A percentile compares a stretch with the other conserved stretches of the same genome.
phyloP scores from a whole-genome alignment of 2,329 filamentous ascomycete genomes.

The Raffaelea albimanens region DNA sequence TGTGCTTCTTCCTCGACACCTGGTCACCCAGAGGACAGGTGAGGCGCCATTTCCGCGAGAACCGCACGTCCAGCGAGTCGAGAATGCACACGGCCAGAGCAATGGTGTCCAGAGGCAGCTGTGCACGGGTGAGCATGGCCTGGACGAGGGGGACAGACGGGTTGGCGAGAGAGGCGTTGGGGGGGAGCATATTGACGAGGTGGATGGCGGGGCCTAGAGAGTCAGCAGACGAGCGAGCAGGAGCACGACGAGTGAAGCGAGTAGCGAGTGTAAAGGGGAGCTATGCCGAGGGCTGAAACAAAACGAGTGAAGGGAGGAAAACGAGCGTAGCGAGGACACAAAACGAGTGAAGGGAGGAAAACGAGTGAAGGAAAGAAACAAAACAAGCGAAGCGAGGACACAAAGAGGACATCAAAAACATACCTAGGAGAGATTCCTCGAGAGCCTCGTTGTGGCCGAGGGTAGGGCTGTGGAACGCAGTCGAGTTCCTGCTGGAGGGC shows the following conservation, averaged over 20 bases:
- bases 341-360: neutral
- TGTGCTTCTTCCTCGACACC: slow-evolving; percentile 33
- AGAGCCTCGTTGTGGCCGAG: slow-evolving; percentile 1
- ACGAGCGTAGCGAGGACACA: slow-evolving; percentile 4
- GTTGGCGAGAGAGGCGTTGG: slow-evolving; percentile 48
- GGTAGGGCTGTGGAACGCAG: slow-evolving; percentile 32
- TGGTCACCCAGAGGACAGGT: slow-evolving; percentile 37
- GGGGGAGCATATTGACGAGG: slow-evolving; percentile 56
- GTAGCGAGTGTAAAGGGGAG: neutral
- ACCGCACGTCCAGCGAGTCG: slow-evolving; percentile 53
- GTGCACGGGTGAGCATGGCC: slow-evolving; percentile 47
- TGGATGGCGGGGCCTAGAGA: slow-evolving; percentile 52
- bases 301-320: slow-evolving; percentile 9
- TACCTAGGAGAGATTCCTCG: slow-evolving; percentile 24
- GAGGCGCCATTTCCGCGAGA: slow-evolving; percentile 53
- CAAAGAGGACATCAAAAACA: neutral
- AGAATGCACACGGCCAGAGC: slow-evolving; percentile 58
- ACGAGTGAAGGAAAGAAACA: neutral
- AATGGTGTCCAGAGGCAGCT: slow-evolving; percentile 50
- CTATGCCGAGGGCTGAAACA: no score
- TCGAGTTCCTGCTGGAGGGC: slow-evolving; percentile 39
- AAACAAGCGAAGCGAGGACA: slow-evolving; percentile 1
- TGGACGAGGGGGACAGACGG: slow-evolving; percentile 52
- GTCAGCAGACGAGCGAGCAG: slow-evolving; percentile 3
- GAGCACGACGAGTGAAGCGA: neutral